Evolutionary conservation across 2,329 filamentous ascomycete genomes (phyloP).

Genomic region (Alternaria longipes): DNA sequence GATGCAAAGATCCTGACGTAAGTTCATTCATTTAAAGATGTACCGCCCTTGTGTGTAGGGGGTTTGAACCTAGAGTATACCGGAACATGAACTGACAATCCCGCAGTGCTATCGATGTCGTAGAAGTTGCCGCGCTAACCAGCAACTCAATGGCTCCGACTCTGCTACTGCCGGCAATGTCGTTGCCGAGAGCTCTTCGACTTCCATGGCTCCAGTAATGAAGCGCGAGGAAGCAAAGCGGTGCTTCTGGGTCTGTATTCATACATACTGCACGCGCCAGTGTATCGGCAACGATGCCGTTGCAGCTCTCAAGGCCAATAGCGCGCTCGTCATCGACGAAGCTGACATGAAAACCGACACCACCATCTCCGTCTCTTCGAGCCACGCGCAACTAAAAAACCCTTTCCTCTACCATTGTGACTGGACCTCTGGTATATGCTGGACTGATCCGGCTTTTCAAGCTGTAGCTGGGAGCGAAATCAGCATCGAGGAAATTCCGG

Average conservation of each 20-base stretch:
- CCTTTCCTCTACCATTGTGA: conserved; percentile 3
- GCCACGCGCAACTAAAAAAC: conserved; percentile 1
- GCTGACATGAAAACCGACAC: neutral
- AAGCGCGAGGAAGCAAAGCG: neutral
- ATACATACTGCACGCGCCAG: neutral
- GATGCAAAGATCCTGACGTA: conserved; percentile 2
- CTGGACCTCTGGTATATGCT: neutral
- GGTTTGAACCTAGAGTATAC: neutral
- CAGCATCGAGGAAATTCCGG: neutral
- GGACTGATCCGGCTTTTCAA: neutral
- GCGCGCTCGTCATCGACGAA: conserved; percentile 11
- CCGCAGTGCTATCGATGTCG: conserved; percentile 5
- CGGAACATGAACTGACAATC: neutral
- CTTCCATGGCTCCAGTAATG: neutral
- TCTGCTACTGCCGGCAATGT: neutral
- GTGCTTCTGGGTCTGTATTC: conserved; percentile 6
- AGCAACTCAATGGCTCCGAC: neutral
- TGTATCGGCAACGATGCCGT: neutral
- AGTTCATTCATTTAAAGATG: neutral
- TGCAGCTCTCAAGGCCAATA: neutral
- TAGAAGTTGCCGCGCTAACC: neutral
- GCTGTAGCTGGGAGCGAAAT: neutral
- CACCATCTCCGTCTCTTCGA: neutral
- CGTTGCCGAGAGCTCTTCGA: neutral
- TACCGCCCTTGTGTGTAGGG: neutral